These are phyloP conservation scores for Apiospora marii DNA, from an alignment of 2,329 filamentous ascomycete species.

Conservation along the genomic window DNA sequence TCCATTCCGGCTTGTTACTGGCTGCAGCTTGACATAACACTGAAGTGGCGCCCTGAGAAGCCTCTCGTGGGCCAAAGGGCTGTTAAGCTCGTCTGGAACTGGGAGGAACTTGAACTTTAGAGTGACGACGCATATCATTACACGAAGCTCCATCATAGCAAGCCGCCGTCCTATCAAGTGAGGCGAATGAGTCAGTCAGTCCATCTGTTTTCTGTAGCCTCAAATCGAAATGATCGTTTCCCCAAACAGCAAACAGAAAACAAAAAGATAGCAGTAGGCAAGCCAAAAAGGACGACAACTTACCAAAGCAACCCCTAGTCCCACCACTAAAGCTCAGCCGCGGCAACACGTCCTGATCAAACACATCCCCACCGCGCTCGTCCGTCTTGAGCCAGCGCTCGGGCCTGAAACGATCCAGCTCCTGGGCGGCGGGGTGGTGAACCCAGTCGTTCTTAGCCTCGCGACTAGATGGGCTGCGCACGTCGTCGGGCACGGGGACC, in stretches of 20 bases:
- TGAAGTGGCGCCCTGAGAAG: background rate
- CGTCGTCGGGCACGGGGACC: constrained; percentile 26
- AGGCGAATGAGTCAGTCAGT: background rate
- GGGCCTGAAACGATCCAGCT: background rate
- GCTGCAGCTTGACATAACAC: background rate
- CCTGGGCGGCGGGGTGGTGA: background rate
- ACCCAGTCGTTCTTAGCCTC: background rate
- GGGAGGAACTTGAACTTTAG: background rate
- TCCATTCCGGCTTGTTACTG: background rate
- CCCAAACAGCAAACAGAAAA: no score
- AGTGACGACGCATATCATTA: background rate
- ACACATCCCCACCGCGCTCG: background rate
- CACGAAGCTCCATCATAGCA: no score
- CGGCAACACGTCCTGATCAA: background rate
- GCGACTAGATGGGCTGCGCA: constrained; percentile 28
- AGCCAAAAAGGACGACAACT: background rate
- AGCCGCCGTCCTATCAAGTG: background rate
- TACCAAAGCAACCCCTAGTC: background rate
- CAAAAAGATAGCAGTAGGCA: background rate
- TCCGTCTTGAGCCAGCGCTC: background rate
- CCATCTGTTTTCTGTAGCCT: background rate
- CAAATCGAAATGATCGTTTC: no score
- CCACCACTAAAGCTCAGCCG: background rate
- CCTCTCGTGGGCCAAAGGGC: background rate
- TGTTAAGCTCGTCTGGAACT: background rate